Base-by-base conservation (phyloP, 345 rosid species). In the Lumnitzera littorea region DNA sequence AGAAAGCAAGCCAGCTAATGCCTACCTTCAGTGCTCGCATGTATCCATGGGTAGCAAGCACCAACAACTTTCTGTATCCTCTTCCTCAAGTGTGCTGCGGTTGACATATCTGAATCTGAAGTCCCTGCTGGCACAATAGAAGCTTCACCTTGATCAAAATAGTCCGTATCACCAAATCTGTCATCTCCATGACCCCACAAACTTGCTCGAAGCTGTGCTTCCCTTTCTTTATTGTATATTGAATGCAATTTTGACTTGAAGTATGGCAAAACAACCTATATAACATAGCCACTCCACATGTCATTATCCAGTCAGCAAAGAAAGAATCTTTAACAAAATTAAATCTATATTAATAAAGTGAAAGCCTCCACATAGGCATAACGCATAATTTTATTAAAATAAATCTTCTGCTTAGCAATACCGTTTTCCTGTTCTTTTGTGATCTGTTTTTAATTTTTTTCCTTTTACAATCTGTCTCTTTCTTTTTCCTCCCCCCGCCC, bases 221-320 rank as follows among this genome's bases (percentile, higher is more conserved):
- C 97, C 82, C 97, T 91, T 79, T 95, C 95, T 80, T 74, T 88
- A 75, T 84, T 86, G 78, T 94, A 94, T 51, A 83, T 58, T 2
- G 95, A 85, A 73, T 86, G 82, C 79, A 94, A 73, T 78, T 90
- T 94, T 15, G 95, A 88, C 78, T 86, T 94, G 16, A 88, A 77
- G 82, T 90, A 94, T 16, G 99, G 99, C 76, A 90, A 65, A 43
- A 88, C 97, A 74, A 90, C 99, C 97, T 94, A 73, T 62, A 61
- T 51, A 61, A 59, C 36, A 62, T 52, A 16, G 56, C 57, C 63
- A 11, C n/a, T 58, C 48, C 51, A 61, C 16, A 67, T 57, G 51
- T 75, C 67, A 73, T 27, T 23, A 51, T 15, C 43, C 57, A 54
- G 52, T 57, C 61, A 70, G 62, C 43, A 66, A 41, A 58, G 36